phyloP scores from a whole-genome alignment of 805 yeast species.

The Wickerhamomyces bisporus region DNA sequence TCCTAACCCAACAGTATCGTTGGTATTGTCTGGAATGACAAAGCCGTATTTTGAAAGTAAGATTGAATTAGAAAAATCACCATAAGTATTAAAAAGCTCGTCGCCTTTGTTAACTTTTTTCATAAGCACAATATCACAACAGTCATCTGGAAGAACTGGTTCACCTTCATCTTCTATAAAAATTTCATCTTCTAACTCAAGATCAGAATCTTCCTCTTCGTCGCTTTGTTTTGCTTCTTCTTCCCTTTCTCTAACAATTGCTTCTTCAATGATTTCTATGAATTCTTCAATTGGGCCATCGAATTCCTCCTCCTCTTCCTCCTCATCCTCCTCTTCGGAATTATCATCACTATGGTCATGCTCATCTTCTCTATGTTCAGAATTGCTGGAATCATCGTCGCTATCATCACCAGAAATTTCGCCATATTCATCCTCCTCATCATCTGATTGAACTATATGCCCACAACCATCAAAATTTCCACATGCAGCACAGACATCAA shows the following conservation, averaged over 20 bases:
- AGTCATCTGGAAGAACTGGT: constrained; percentile 40
- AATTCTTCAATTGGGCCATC: constrained; percentile 25
- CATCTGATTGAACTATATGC: constrained; percentile 13
- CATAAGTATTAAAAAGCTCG: constrained; percentile 82
- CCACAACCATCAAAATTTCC: constrained; percentile 39
- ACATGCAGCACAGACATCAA: constrained; percentile 47
- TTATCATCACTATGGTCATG: constrained; percentile 11
- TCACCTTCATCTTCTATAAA: constrained; percentile 25
- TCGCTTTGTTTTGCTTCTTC: constrained; percentile 12
- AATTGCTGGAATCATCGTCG: neutral
- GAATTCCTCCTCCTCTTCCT: constrained; percentile 19
- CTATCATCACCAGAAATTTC: neutral
- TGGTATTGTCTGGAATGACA: constrained; percentile 45
- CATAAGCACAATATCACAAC: constrained; percentile 65
- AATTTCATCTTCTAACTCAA: constrained; percentile 8
- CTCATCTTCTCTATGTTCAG: neutral
- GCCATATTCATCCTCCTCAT: constrained; percentile 8
- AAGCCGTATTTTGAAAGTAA: constrained; percentile 79
- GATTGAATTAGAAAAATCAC: constrained; percentile 61
- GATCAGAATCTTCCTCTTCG: constrained; percentile 24
- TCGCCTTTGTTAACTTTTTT: constrained; percentile 37
- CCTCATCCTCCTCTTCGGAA: constrained; percentile 15
- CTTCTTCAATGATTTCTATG: constrained; percentile 25
- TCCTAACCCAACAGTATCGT: constrained; percentile 57
- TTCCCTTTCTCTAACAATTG: constrained; percentile 4